phyloP scores from a whole-genome alignment of 768 basidiomycete species.

The Kwoniella bestiolae region DNA sequence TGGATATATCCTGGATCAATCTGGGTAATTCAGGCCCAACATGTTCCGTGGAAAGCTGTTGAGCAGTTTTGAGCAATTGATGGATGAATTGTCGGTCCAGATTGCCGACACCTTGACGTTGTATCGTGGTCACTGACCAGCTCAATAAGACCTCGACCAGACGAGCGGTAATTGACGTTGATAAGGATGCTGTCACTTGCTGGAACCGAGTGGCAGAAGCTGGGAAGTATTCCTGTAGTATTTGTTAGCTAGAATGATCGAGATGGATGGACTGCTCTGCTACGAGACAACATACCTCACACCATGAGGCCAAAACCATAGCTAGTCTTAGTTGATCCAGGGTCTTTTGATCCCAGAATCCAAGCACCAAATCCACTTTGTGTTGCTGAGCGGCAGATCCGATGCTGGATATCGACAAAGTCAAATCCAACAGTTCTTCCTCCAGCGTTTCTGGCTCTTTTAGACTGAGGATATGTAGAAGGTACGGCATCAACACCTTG shows the following conservation, averaged over 20 bases:
- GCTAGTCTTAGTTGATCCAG: slow-evolving; percentile 29
- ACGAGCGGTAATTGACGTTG: background rate
- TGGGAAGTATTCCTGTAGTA: background rate
- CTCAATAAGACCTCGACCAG: background rate
- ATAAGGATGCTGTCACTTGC: background rate
- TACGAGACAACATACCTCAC: slow-evolving; percentile 25
- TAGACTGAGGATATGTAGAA: slow-evolving; percentile 21
- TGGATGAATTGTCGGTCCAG: slow-evolving; percentile 18
- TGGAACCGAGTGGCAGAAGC: background rate
- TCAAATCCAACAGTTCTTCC: slow-evolving; percentile 2
- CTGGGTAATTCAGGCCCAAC: background rate
- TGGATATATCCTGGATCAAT: background rate
- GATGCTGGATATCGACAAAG: background rate
- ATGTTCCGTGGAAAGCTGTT: background rate
- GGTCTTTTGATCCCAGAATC: slow-evolving; percentile 14
- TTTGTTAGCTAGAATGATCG: background rate
- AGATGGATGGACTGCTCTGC: background rate
- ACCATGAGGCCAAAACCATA: slow-evolving; percentile 30
- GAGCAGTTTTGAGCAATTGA: slow-evolving; percentile 8
- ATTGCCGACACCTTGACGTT: background rate
- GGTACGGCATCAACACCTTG: slow-evolving; percentile 30
- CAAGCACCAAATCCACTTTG: background rate
- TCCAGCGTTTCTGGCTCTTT: background rate
- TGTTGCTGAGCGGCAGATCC: background rate
- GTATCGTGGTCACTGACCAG: background rate